Base-by-base conservation (phyloP, 2,329 filamentous ascomycete species). In the Diaporthe longicolla region DNA sequence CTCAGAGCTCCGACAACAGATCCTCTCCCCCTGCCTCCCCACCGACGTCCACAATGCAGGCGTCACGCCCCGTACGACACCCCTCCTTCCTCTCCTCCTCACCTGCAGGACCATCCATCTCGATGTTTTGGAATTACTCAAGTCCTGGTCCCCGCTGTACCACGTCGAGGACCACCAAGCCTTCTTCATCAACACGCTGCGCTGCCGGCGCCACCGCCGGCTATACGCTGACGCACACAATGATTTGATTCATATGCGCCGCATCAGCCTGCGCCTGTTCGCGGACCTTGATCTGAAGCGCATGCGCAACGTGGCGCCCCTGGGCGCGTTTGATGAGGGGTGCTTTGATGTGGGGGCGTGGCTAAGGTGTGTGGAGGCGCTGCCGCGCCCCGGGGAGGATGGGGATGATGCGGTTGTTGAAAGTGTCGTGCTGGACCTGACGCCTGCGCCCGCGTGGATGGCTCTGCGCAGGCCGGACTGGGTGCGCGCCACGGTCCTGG, bases 221-320 rank as follows among this genome's bases (percentile, higher is more conserved):
- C 19, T 58, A 0, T 32, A 35, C 5, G 24, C 4, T 13, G 52
- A 55, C 4, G 17, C 17, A 9, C 4, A 61, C 19, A 26, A 50
- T 11, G 26, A 29, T 19, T 8, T 6, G 13, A 9, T 0, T 19
- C 26, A 57, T n/a, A 57, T 45, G 19, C 48, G 37, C 58, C 57
- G 13, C 19, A 35, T 66, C 59, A 57, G 48, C 35, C 70, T 72
- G 21, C 70, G 70, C 4, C 8, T 72, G 19, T 72, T 72, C 21
- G 58, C 59, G 50, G 37, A 32, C 11, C 52, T 32, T 7, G 26
- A 72, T 10, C 37, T 68, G 13, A 13, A 17, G 5, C 5, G 1
- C 1, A 32, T 48, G 26, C 61, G 9, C 21, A 3, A 4, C 24
- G 1, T 2, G 5, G 19, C 24, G 7, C 37, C 59, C 9, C 13